Base-by-base conservation (phyloP, 2,329 filamentous ascomycete species). In the Cladobotryum mycophilum region DNA sequence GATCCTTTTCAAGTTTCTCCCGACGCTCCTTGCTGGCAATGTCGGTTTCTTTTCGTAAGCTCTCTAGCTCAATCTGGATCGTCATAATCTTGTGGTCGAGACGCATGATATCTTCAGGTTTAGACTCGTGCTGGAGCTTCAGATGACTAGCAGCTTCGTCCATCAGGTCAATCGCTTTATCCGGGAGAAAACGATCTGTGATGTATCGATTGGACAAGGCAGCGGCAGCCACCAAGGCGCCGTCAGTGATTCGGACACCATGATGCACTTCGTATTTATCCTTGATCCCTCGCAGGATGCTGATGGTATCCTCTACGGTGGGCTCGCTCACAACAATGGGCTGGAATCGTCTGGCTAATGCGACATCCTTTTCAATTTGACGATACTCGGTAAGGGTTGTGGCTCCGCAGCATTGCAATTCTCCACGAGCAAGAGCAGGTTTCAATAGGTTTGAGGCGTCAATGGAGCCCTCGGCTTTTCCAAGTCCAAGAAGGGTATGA, bases 201-300 rank as follows among this genome's bases (percentile, higher is more conserved):
- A 99, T 93, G 67, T 97, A 99, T 47, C 93, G 86, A 63, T 97
- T 97, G 55, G 88, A 93, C 64, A 95, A 88, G 0, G 89, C 88
- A 2, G 92, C 91, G 2, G 93, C 92, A 2, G 93, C 90, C 13
- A 99, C 92, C 11, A 97, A 73, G 6, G 93, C 90, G 2, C 87
- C 86, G 61, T 97, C 93, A 0, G 89, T 95, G 58, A 99, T 97
- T 48, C 91, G 80, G 0, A 97, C 92, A 69, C 93, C 92, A 63
- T 99, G 93, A 58, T 97, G 93, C 0, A 97, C 89, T 67, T 97
- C 93, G 62, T 99, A 99, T 58, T 90, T 89, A 63, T 97, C 91
- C 65, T 97, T 97, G 73, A 99, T 96, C 45, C 92, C 93, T 62
- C 93, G 84, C 1, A 99, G 75, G 51, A 99, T 97, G 46, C 89